Conservation (phyloP, 2,329 filamentous ascomycete species). For the Arthrinium puccinioides region DNA sequence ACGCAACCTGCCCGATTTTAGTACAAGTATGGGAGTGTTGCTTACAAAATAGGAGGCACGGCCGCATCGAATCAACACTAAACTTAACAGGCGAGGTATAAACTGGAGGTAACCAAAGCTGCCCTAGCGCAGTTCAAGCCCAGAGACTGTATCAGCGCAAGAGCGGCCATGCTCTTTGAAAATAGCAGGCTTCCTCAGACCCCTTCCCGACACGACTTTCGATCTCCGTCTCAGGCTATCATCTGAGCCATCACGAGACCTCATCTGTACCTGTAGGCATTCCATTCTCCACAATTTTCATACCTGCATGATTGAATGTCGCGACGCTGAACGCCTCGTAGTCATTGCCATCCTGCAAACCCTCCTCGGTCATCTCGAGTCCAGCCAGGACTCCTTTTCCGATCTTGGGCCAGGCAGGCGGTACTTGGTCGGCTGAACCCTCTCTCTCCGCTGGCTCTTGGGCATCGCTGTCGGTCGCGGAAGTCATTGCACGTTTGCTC, state of each 20-base stretch:
- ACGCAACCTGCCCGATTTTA: no score
- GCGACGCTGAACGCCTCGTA: slow-evolving; percentile 27
- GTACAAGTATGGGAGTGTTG: no score
- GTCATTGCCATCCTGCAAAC: slow-evolving; percentile 22
- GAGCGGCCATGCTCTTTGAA: no score
- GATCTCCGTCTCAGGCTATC: no score
- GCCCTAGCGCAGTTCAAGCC: no score
- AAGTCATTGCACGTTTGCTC: background rate
- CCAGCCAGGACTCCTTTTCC: slow-evolving; percentile 20
- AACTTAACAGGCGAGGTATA: no score
- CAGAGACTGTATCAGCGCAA: no score
- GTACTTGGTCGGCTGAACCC: slow-evolving; percentile 20
- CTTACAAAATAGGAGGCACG: no score
- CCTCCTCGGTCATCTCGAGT: slow-evolving; percentile 19
- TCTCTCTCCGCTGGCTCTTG: slow-evolving; percentile 13
- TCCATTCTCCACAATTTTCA: slow-evolving; percentile 22
- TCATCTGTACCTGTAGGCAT: slow-evolving; percentile 10
- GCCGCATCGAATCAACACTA: no score
- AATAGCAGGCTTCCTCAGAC: no score
- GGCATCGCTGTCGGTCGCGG: background rate
- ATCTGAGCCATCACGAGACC: background rate
- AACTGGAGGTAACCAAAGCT: no score
- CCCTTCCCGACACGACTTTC: no score
- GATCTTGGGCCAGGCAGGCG: slow-evolving; percentile 21
- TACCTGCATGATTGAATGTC: slow-evolving; percentile 22